phyloP scores from a whole-genome alignment of 345 rosid species.

The Aethionema arabicum region DNA sequence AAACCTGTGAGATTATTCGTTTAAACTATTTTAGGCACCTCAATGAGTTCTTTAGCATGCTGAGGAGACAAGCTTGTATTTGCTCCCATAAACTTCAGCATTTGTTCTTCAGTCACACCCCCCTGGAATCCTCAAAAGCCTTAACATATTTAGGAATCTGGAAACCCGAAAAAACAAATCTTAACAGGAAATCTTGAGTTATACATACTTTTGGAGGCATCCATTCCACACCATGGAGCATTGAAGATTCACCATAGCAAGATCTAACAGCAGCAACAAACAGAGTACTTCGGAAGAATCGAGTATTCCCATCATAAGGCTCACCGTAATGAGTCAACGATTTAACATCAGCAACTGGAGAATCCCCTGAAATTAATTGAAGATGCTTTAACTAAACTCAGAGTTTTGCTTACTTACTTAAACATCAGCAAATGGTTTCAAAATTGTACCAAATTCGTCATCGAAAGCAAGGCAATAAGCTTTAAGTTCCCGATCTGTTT shows the following conservation, averaged over 20 bases:
- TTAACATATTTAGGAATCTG: slow-evolving; percentile 5
- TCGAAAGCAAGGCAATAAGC: slow-evolving; percentile 97
- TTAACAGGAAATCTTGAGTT: slow-evolving; percentile 7
- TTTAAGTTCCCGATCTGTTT: slow-evolving; percentile 91
- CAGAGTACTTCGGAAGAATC: slow-evolving; percentile 78
- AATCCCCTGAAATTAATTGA: slow-evolving; percentile 52
- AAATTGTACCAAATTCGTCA: slow-evolving; percentile 76
- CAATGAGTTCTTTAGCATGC: slow-evolving; percentile 84
- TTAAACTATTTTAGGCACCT: slow-evolving; percentile 50
- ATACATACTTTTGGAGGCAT: slow-evolving; percentile 88
- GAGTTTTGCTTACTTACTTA: background rate
- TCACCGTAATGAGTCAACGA: slow-evolving; percentile 98
- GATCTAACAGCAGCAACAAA: slow-evolving; percentile 96
- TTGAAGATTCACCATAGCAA: slow-evolving; percentile 84
- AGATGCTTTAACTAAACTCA: slow-evolving; percentile 12
- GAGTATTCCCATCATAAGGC: slow-evolving; percentile 98
- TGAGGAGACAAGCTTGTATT: slow-evolving; percentile 63
- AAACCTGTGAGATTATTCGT: slow-evolving; percentile 13
- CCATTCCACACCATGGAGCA: slow-evolving; percentile 99
- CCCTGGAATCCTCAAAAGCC: slow-evolving; percentile 43
- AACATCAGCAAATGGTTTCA: background rate
- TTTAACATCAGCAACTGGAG: slow-evolving; percentile 85
- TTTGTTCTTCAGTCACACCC: slow-evolving; percentile 94
- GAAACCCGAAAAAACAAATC: background rate
- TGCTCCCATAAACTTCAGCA: slow-evolving; percentile 96